A percentile compares a stretch with the other conserved stretches of the same genome.
These are phyloP conservation scores for Aspergillus homomorphus DNA, from an alignment of 495 filamentous ascomycete species.

Conservation along the genomic window DNA sequence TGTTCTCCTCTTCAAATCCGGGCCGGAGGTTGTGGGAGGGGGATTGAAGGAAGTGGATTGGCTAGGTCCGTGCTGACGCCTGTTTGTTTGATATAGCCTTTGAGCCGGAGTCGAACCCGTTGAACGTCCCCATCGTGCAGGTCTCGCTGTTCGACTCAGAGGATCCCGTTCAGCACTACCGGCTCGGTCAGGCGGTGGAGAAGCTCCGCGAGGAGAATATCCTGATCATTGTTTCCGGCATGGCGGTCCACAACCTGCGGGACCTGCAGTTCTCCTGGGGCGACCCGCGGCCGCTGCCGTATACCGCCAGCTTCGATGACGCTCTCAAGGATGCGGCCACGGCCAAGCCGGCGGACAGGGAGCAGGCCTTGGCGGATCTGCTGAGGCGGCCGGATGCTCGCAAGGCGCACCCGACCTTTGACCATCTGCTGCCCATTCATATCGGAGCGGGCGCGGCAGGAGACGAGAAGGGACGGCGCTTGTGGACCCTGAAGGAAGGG, in stretches of 20 bases:
- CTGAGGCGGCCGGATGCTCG: slow-evolving; percentile 64
- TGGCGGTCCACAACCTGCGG: slow-evolving; percentile 84
- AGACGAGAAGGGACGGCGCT: slow-evolving; percentile 56
- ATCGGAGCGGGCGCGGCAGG: slow-evolving; percentile 70
- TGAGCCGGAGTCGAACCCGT: slow-evolving; percentile 66
- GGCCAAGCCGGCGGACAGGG: slow-evolving; percentile 49
- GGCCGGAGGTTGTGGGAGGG: neutral
- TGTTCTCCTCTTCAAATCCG: slow-evolving; percentile 13
- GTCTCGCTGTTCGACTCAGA: slow-evolving; percentile 71
- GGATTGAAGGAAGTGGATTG: too few relatives aligned
- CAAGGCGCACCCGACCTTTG: slow-evolving; percentile 74
- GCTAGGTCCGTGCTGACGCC: neutral
- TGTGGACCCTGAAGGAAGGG: slow-evolving; percentile 65
- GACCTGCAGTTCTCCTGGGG: slow-evolving; percentile 53
- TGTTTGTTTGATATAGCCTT: slow-evolving; percentile 52
- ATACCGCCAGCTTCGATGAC: slow-evolving; percentile 71
- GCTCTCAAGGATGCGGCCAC: slow-evolving; percentile 70
- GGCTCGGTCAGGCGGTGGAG: slow-evolving; percentile 65
- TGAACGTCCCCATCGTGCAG: slow-evolving; percentile 76
- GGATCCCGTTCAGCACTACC: slow-evolving; percentile 67
- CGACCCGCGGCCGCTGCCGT: slow-evolving; percentile 54
- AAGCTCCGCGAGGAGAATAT: slow-evolving; percentile 68
- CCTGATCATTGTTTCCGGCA: slow-evolving; percentile 74
- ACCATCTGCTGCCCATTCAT: slow-evolving; percentile 78
- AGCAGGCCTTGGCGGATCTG: slow-evolving; percentile 58